These are phyloP conservation scores for Chlamydomonas asymmetrica DNA, from an alignment of 139 green algal species.

Conservation along the genomic window DNA sequence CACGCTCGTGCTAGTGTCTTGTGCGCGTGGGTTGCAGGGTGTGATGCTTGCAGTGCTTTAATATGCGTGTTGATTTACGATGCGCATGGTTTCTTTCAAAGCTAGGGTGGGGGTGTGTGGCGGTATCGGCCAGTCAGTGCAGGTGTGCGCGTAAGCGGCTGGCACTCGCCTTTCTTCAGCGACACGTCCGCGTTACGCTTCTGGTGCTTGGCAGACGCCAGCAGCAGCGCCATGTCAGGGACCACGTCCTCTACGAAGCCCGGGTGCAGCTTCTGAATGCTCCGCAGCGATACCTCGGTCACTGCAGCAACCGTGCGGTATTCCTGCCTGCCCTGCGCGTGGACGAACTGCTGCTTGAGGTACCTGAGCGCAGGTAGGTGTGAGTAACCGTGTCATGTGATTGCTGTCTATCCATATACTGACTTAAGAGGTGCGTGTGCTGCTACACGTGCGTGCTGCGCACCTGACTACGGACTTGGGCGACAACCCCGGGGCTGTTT, in stretches of 20 bases:
- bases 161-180: conserved; percentile 28
- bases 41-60: too few relatives aligned
- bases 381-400: background rate
- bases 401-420: background rate
- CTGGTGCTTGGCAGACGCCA: background rate
- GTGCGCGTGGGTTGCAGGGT: too few relatives aligned
- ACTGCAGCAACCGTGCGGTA: conserved; percentile 26
- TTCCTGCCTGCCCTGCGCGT: background rate
- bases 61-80: too few relatives aligned
- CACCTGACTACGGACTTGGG: background rate
- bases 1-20: too few relatives aligned
- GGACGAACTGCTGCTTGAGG: conserved; percentile 27
- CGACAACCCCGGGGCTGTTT: background rate
- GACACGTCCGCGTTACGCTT: conserved; percentile 28
- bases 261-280: conserved; percentile 2
- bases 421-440: background rate
- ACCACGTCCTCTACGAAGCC: conserved; percentile 21
- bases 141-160: too few relatives aligned
- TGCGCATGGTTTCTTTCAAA: too few relatives aligned
- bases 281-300: background rate
- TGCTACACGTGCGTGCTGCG: background rate
- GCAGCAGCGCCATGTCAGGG: conserved; percentile 16
- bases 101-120: too few relatives aligned
- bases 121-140: too few relatives aligned
- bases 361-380: conserved; percentile 7